Evolutionary conservation across 176 grass and related monocot species (phyloP).

Genomic region (Microstegium vimineum): DNA sequence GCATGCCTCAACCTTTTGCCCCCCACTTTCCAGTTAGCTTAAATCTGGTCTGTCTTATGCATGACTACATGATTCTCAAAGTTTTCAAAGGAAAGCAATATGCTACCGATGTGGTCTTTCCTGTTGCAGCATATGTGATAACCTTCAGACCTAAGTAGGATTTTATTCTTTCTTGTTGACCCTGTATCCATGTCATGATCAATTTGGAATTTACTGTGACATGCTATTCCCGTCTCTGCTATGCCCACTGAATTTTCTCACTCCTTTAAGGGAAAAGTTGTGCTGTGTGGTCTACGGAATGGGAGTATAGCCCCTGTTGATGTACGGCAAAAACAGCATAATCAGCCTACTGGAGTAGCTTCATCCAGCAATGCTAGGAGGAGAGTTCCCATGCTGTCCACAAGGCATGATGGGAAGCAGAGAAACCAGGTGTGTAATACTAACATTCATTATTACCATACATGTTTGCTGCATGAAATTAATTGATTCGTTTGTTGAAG

Average conservation of each 20-base stretch:
- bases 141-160: conserved; percentile 5
- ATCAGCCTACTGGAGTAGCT: conserved; percentile 19
- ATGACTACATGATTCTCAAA: not conserved
- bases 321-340: conserved; percentile 42
- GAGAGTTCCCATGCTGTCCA: conserved; percentile 22
- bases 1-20: not conserved
- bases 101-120: conserved; percentile 9
- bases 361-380: conserved; percentile 32
- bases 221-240: conserved; percentile 1
- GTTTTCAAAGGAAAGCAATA: conserved; percentile 8
- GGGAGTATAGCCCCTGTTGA: conserved; percentile 54
- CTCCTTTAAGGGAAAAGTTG: conserved; percentile 53
- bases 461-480: not conserved
- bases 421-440: conserved; percentile 43
- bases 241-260: conserved; percentile 13
- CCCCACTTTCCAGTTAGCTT: conserved; percentile 7
- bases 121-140: not conserved
- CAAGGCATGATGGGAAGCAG: not conserved
- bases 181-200: not conserved
- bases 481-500: not conserved
- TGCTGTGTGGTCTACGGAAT: conserved; percentile 64
- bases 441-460: not conserved
- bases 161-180: conserved; percentile 5
- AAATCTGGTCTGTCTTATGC: not conserved
- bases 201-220: not conserved